Evolutionary conservation across 495 filamentous ascomycete genomes (phyloP), one percentile per base, ranked within the genome.

Genomic region (Geopyxis carbonaria): DNA sequence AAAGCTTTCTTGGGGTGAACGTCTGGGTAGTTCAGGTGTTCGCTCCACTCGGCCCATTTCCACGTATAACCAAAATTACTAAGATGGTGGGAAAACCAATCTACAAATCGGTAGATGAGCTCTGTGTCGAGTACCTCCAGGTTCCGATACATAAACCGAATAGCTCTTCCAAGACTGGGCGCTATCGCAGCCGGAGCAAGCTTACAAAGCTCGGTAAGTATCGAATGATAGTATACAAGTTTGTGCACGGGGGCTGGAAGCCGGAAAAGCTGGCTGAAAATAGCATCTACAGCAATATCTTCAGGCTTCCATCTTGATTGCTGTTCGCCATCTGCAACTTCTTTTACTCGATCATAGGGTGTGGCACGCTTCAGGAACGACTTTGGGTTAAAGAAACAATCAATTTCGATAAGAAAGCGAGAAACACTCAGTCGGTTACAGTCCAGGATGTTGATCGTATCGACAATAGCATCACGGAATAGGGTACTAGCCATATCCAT

Each of bases 21-120:
- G 29, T 73, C 60, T 0, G 82, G 67, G 18, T 86, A 70, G 8
- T 72, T 69, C 13, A 93, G 69, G 59, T 95, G 83, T 27, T 91
- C 83, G 40, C 79, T 70, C 89, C 89, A 99, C 62, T 99, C 89
- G 14, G 78, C 78, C 89, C 89, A 99, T 61, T 95, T 95, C 89
- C 89, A 99, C 2, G 91, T 89, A 51, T 95, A 99, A 27, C 92
- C 89, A 51, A 95, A 99, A 61, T 99, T 99, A 59, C 84, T 93
- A 48, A 99, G 57, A 63, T 99, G 89, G 53, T 99, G 91, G 10
- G 86, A 69, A 51, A 99, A 99, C 89, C 89, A 99, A 57, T 95
- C 89, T 53, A 91, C 65, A 61, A 94, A 95, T 11, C 89, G 75
- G 57, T 80, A 76, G 42, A 62, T 68, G 25, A 99, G 61, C 60